Evolutionary conservation across 345 rosid genomes (phyloP).

Genomic region (Eucalyptus regnans): DNA sequence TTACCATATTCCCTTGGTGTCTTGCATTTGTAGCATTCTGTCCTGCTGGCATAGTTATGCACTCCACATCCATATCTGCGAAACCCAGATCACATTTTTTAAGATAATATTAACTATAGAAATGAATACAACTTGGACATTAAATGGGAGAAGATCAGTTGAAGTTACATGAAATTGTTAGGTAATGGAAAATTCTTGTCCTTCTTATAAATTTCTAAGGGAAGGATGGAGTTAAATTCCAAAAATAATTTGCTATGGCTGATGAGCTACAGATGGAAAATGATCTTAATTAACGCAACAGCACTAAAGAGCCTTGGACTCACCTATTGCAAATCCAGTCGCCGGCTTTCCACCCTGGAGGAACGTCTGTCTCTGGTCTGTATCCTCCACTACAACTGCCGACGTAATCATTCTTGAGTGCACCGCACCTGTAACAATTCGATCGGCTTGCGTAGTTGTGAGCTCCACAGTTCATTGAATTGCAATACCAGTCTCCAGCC

Average conservation of each 20-base stretch:
- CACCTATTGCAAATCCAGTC: conserved; percentile 90
- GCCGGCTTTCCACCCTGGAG: conserved; percentile 94
- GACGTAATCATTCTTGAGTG: conserved; percentile 24
- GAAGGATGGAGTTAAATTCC: neutral
- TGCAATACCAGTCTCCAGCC: conserved; percentile 97
- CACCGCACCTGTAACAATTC: conserved; percentile 65
- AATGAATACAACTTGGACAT: neutral
- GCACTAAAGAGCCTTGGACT: neutral
- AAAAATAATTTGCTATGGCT: neutral
- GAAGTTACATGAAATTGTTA: neutral
- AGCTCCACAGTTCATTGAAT: conserved; percentile 69
- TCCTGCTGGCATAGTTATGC: conserved; percentile 91
- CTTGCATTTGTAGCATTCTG: conserved; percentile 81
- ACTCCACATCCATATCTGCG: conserved; percentile 40
- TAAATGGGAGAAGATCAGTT: neutral
- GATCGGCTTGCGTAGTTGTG: conserved; percentile 87
- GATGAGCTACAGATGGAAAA: neutral
- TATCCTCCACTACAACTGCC: neutral
- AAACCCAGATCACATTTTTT: neutral
- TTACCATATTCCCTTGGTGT: conserved; percentile 54
- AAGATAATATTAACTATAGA: neutral
- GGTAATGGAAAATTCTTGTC: neutral
- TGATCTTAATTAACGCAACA: neutral
- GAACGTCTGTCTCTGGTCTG: conserved; percentile 22
- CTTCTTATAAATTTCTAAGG: neutral